phyloP scores from a whole-genome alignment of 2,329 filamentous ascomycete species.

The Xylariaceae sp. region DNA sequence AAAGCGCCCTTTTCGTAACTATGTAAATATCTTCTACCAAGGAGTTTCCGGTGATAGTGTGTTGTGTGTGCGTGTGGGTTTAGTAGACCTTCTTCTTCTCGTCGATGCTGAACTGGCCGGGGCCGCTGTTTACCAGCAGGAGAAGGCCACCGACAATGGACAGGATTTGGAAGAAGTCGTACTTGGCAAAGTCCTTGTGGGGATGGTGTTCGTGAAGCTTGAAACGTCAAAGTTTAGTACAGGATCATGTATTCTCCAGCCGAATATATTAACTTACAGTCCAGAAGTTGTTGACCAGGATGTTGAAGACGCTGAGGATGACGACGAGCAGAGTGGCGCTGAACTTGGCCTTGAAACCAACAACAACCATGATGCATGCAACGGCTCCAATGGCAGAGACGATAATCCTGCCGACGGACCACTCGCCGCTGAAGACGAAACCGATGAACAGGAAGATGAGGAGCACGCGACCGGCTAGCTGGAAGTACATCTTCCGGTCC shows the following conservation, averaged over 20 bases:
- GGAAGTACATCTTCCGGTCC: constrained; percentile 99
- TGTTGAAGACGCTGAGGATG: constrained; percentile 92
- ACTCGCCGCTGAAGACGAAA: constrained; percentile 91
- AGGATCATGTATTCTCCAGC: not conserved
- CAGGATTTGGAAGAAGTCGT: constrained; percentile 99
- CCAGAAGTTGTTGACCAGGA: constrained; percentile 99
- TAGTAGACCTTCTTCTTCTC: constrained; percentile 99
- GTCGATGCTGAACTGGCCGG: constrained; percentile 95
- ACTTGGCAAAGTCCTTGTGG: constrained; percentile 99
- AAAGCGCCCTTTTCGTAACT: constrained; percentile 10
- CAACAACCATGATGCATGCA: constrained; percentile 96
- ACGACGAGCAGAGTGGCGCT: constrained; percentile 93
- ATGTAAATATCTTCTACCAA: constrained; percentile 3
- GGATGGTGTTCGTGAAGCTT: constrained; percentile 98
- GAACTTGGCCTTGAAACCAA: constrained; percentile 99
- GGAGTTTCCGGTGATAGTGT: not conserved
- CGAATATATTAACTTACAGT: constrained; percentile 61
- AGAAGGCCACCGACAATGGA: constrained; percentile 97
- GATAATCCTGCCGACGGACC: constrained; percentile 81
- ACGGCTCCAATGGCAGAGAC: constrained; percentile 82
- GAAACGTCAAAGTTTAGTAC: constrained; percentile 22
- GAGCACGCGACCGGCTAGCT: constrained; percentile 90
- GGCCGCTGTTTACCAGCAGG: constrained; percentile 96
- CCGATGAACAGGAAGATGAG: constrained; percentile 97
- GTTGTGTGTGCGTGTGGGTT: constrained; percentile 6